phyloP scores from a whole-genome alignment of 73 alveolate species.

The Tetrahymena thermophila region DNA sequence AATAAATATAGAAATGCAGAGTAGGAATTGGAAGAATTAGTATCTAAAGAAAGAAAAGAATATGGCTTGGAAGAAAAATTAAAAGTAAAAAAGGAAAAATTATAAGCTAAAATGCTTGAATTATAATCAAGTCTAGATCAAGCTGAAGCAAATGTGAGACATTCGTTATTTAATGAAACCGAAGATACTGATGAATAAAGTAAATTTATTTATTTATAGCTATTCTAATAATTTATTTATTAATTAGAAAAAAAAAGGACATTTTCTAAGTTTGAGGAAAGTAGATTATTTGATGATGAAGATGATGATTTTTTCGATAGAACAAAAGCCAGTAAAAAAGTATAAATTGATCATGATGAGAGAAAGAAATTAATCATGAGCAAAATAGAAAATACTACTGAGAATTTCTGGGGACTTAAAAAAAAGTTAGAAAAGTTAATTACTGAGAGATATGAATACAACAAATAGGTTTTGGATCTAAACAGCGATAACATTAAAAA shows the following conservation, averaged over 20 bases:
- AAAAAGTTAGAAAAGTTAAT: background rate
- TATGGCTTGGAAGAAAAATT: background rate
- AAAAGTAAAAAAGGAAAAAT: background rate
- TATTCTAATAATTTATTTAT: background rate
- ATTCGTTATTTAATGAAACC: background rate
- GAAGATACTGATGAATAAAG: background rate
- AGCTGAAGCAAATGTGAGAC: background rate
- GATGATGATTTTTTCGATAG: background rate
- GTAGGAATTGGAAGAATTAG: background rate
- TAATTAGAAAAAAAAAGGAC: background rate
- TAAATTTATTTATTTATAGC: background rate
- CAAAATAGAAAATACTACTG: background rate
- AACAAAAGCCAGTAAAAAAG: background rate
- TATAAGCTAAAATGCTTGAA: background rate
- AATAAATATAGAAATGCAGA: background rate
- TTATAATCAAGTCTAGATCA: background rate
- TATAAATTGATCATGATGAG: background rate
- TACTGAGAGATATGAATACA: background rate
- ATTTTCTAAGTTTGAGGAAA: background rate
- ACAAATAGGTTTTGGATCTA: background rate
- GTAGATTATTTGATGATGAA: background rate
- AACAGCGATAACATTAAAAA: background rate
- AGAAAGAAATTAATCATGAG: background rate
- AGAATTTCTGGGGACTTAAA: background rate
- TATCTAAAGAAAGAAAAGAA: background rate